Evolutionary conservation across 345 rosid genomes (phyloP).

Genomic region (Salix purpurea): DNA sequence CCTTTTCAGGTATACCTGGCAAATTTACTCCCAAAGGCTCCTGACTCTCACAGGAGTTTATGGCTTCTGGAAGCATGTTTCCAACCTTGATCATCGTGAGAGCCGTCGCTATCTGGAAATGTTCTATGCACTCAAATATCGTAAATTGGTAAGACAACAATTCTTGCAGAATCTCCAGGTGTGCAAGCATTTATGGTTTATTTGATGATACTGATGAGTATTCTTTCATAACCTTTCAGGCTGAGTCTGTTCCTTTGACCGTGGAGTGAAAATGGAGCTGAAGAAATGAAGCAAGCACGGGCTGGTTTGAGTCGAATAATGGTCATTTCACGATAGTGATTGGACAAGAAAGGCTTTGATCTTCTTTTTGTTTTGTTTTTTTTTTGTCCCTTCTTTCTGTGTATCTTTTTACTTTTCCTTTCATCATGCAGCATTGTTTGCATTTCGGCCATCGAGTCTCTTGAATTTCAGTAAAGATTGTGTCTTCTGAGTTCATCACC

Average conservation of each 20-base stretch:
- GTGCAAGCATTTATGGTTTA: neutral
- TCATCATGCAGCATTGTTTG: conserved; percentile 3
- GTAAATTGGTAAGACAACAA: conserved; percentile 50
- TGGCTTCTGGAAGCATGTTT: conserved; percentile 94
- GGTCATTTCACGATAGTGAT: conserved; percentile 18
- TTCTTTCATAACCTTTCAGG: conserved; percentile 37
- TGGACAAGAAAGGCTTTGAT: conserved; percentile 8
- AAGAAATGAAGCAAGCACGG: neutral
- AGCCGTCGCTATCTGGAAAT: conserved; percentile 88
- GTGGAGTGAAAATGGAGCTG: conserved; percentile 15
- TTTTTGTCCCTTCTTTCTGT: neutral
- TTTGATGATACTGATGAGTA: neutral
- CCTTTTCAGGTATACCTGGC: conserved; percentile 70
- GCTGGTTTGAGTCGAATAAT: conserved; percentile 16
- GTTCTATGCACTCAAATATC: conserved; percentile 83
- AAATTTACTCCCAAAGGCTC: conserved; percentile 80
- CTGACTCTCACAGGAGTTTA: conserved; percentile 82
- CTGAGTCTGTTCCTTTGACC: conserved; percentile 72
- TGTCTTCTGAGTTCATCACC: neutral
- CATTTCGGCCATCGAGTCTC: conserved; percentile 8
- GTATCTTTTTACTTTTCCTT: neutral
- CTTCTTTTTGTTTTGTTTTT: neutral
- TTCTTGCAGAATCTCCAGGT: neutral
- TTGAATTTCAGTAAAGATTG: conserved; percentile 22
- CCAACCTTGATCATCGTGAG: conserved; percentile 85